Evolutionary conservation across 129 eudicot genomes (phyloP), one percentile per base, ranked within the genome.

Genomic region (Tagetes patula): DNA sequence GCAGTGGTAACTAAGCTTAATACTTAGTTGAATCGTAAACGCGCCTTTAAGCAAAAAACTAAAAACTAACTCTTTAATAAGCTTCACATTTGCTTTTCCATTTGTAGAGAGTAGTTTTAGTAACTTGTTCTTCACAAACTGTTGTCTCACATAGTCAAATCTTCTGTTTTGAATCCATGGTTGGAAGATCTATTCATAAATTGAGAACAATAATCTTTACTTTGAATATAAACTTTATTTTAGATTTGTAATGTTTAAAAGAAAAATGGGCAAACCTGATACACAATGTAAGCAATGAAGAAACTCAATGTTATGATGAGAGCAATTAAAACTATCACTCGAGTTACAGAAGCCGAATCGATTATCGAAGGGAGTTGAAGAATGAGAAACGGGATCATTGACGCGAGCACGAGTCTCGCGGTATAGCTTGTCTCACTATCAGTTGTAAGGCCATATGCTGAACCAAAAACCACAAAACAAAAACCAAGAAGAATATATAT

Each of bases 161-260:
- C 74, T 72, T 60, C 92, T 76, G 58, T 75, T 80, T 70, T 86
- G 89, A 69, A 89, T 73, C 96, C 87, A 80, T 36, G 96, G 96
- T 70, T 81, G 87, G 82, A 89, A 89, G 56, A 82, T 64, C 96
- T 89, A 80, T 75, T 67, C n/a, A 56, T 20, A 54, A 31, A 32
- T 34, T 10, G 11, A 39, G 41, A 37, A 41, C 11, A 30, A 6
- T 43, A 27, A 53, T 63, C 3, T 27, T 74, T 2, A 34, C 1
- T 4, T 45, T 45, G 43, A 37, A 12, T 72, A 52, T 27, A 13
- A 65, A 43, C 1, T 13, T 38, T 65, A 41, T 40, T 39, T 20
- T 11, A n/a, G 47, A 5, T 5, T 38, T 1, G 9, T 13, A 8
- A n/a, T 5, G 58, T 50, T 6, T 3, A 39, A 7, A 14, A 46